These are phyloP conservation scores for Penicillium mononematosum DNA, from an alignment of 495 filamentous ascomycete genomes.

Conservation along the genomic window DNA sequence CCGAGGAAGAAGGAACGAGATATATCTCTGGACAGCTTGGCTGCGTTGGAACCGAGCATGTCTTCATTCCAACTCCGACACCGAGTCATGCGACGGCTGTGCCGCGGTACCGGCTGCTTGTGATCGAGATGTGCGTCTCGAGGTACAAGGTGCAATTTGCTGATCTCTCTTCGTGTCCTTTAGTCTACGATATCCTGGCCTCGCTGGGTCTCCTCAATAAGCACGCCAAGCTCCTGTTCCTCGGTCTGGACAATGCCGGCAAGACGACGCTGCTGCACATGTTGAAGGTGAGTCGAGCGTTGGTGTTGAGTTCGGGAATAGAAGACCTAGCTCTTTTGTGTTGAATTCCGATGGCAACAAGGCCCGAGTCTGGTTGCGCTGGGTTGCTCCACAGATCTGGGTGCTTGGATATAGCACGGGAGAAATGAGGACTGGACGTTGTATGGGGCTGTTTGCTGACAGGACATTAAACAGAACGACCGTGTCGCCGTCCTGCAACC, in stretches of 20 bases:
- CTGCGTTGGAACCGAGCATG: neutral
- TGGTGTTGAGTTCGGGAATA: neutral
- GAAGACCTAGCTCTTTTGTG: neutral
- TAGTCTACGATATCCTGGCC: constrained; percentile 92
- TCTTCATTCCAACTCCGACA: neutral
- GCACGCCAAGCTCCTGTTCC: constrained; percentile 90
- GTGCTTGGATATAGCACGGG: neutral
- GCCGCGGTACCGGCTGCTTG: constrained; percentile 21
- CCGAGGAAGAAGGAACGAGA: neutral
- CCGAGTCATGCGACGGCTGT: constrained; percentile 4
- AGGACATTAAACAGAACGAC: constrained; percentile 65
- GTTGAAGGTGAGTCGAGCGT: constrained; percentile 69
- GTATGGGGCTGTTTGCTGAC: constrained; percentile 17
- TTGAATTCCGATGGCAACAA: too few relatives aligned
- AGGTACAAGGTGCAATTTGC: constrained; percentile 6
- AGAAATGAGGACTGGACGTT: neutral
- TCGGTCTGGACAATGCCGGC: constrained; percentile 95
- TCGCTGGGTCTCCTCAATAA: constrained; percentile 92
- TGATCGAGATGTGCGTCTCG: constrained; percentile 11
- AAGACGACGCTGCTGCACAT: constrained; percentile 93
- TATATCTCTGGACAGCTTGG: neutral
- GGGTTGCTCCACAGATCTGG: neutral
- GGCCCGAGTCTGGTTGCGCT: neutral
- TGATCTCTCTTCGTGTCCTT: constrained; percentile 18
- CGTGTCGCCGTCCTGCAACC: constrained; percentile 91